Conservation (phyloP, 495 filamentous ascomycete species). For the Trichocladium uniseriatum region DNA sequence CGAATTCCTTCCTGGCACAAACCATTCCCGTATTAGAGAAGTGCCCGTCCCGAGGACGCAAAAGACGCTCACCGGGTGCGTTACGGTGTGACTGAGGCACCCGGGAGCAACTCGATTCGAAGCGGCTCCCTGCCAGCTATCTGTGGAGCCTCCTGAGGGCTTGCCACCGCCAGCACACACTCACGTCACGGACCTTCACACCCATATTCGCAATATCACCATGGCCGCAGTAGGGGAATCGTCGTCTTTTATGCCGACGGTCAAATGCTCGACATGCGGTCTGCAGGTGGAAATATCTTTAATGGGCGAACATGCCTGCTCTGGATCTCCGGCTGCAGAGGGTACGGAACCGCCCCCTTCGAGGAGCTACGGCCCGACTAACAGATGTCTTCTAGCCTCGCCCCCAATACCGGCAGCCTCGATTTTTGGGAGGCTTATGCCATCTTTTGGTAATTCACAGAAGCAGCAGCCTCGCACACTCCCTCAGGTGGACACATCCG, state of each 20-base stretch:
- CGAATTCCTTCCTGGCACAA: no score
- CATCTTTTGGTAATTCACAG: conserved; percentile 18
- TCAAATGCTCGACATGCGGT: conserved; percentile 92
- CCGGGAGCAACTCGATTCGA: conserved; percentile 2
- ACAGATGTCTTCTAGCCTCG: conserved; percentile 15
- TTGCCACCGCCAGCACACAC: background rate
- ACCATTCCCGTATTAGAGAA: no score
- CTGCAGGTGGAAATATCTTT: conserved; percentile 76
- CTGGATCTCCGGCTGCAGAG: conserved; percentile 27
- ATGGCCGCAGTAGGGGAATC: conserved; percentile 46
- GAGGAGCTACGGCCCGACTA: conserved; percentile 1
- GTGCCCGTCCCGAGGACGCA: no score
- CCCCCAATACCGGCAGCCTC: conserved; percentile 24
- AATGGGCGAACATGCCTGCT: conserved; percentile 87
- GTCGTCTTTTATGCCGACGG: conserved; percentile 73
- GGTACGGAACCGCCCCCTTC: conserved; percentile 21
- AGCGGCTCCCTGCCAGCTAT: background rate
- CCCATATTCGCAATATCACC: no score
- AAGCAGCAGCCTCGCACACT: conserved; percentile 30
- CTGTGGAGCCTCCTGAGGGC: background rate
- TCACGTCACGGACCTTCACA: background rate
- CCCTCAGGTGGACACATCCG: conserved; percentile 45
- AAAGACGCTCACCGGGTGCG: conserved; percentile 2
- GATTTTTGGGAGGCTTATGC: conserved; percentile 33
- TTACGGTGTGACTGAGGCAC: background rate